Evolutionary conservation across 129 eudicot species (phyloP), one percentile per base, ranked within the genome.

Genomic region (Flaveria trinervia): DNA sequence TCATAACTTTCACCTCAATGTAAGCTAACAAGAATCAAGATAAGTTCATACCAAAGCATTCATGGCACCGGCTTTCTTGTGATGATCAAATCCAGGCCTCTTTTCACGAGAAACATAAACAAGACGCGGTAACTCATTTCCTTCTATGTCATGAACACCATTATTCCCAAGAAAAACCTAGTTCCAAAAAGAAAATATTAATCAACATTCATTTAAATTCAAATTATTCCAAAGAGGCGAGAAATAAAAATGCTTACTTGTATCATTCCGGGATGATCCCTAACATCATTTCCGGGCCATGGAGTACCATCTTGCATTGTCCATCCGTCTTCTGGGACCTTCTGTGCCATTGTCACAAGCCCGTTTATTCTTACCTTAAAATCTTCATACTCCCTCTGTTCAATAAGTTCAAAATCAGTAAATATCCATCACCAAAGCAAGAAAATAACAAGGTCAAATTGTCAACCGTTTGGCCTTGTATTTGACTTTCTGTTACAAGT

Each of bases 221-320:
- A 75, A 8, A 48, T 11, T 13, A 20, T 16, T 56, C 17, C 22
- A 57, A 72, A 33, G 39, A 66, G 8, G 7, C 4, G n/a, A 74
- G 5, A 51, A 61, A 22, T 22, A 55, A 26, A 26, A 26, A 65
- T 16, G 48, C 77, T 25, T 43, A 91, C 97, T 86, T 92, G 97
- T 26, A 92, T 92, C 97, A 92, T 92, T 82, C 97, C 97, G 7
- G 97, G 97, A 83, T 92, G 97, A 77, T 92, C 97, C 81, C 97
- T 84, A 81, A 92, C 97, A 70, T 82, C 86, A 76, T 92, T 92
- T 52, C 97, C 97, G 0, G 97, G 97, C 97, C 97, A 92, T 20
- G 89, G 97, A 64, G 96, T 92, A 41, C 97, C 97, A 59, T 92
- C 97, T 78, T 92, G 97, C 97, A 92, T 92, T 8, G 97, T 92